Evolutionary conservation across 2,329 filamentous ascomycete genomes (phyloP), one percentile per base, ranked within the genome.

Genomic region (Fonsecaea nubica): DNA sequence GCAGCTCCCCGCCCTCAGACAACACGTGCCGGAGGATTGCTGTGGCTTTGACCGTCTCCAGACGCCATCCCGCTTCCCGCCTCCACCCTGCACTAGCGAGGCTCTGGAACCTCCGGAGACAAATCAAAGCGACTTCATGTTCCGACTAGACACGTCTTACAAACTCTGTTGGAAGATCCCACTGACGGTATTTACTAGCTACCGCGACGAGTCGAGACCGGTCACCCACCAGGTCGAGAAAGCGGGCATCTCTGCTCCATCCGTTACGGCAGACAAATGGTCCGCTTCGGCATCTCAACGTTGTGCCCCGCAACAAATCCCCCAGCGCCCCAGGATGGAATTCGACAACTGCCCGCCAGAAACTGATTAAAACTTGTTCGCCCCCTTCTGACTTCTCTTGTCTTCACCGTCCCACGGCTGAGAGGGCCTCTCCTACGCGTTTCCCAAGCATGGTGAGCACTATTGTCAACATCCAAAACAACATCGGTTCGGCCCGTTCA

Each of bases 401-500:
- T 58, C 56, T 33, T 58, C 15, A 48, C 21, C 56, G 56, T 58
- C 40, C 30, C 40, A 13, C 15, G 38, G 18, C 33, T 45, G 25
- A 59, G 8, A 33, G 32, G n/a, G 45, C 25, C 40, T 50, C 40
- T 59, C 6, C 57, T 59, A 45, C 38, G 25, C 30, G 30, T 15
- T 50, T 4, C 45, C 38, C n/a, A 4, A 38, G 21, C 45, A 32
- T 59, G 45, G 33, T 53, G 58, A 61, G 32, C 48, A 40, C 32
- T 10, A 8, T 10, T 30, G n/a, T 38, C 18, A 8, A 15, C 32
- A 8, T 30, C 35, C 21, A 38, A 32, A 52, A 38, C 45, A 52
- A 21, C 2, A 52, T 52, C 58, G 58, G 58, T 61, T 61, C 58
- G 58, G 58, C 58, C 58, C 58, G 58, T 35, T 25, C 58, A 52